Evolutionary conservation across 257 asterid species (phyloP).

Genomic region (Ocimum tenuiflorum): DNA sequence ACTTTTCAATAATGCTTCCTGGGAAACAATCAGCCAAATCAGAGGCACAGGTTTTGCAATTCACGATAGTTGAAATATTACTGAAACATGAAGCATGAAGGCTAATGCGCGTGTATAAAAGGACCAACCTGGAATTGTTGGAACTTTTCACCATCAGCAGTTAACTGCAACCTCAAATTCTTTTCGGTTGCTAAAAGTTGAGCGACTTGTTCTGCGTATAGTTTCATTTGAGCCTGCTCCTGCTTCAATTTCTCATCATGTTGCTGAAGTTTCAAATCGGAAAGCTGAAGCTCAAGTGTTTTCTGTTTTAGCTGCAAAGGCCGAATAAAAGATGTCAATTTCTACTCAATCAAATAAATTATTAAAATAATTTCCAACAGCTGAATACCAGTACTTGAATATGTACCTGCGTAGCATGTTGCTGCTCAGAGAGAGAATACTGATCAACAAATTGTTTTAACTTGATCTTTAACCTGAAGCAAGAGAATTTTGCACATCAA

Average conservation of each 20-base stretch:
- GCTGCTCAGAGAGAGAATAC: conserved; percentile 79
- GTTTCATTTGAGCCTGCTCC: conserved; percentile 87
- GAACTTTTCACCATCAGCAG: conserved; percentile 96
- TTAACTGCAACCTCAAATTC: conserved; percentile 83
- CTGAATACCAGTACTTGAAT: conserved; percentile 7
- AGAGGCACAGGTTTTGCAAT: background rate
- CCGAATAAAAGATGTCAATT: conserved; percentile 10
- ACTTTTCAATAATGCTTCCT: conserved; percentile 98
- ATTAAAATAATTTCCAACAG: background rate
- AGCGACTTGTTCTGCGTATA: conserved; percentile 85
- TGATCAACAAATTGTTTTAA: conserved; percentile 81
- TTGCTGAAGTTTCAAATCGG: conserved; percentile 83
- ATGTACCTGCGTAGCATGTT: conserved; percentile 69
- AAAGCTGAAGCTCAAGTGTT: conserved; percentile 80
- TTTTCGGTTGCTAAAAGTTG: conserved; percentile 83
- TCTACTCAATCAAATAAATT: conserved; percentile 7
- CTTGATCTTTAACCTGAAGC: conserved; percentile 75
- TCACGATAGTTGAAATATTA: background rate
- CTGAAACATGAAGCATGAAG: background rate
- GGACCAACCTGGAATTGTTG: conserved; percentile 84
- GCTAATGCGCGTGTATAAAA: background rate
- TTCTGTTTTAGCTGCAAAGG: conserved; percentile 85
- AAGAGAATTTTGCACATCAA: conserved; percentile 4
- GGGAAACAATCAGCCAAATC: conserved; percentile 15
- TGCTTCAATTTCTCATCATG: conserved; percentile 73